Percentiles rank a stretch among this genome's conserved stretches.
These are phyloP conservation scores for Paecilomyces fulvus DNA, from an alignment of 2,329 filamentous ascomycete genomes.

Conservation along the genomic window DNA sequence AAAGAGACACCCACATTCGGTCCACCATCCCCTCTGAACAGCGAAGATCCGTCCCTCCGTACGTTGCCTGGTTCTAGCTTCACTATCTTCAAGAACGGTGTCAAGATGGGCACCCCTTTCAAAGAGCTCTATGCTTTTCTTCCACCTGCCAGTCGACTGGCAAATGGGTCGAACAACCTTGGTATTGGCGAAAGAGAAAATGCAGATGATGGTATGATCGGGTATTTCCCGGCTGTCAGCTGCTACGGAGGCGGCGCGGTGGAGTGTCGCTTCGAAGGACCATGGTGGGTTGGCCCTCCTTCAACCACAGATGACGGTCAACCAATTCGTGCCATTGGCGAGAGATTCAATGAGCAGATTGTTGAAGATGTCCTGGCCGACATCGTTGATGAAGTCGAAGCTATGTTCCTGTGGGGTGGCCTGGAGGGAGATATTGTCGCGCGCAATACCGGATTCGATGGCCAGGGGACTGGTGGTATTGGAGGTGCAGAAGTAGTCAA, in stretches of 20 bases:
- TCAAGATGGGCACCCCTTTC: slow-evolving; percentile 77
- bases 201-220: slow-evolving; percentile 87
- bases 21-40: slow-evolving; percentile 47
- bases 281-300: slow-evolving; percentile 82
- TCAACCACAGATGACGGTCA: slow-evolving; percentile 39
- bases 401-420: slow-evolving; percentile 54
- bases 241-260: slow-evolving; percentile 86
- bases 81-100: slow-evolving; percentile 87
- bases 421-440: slow-evolving; percentile 25
- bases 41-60: slow-evolving; percentile 69
- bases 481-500: slow-evolving; percentile 25
- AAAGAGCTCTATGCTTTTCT: slow-evolving; percentile 83
- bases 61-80: slow-evolving; percentile 81
- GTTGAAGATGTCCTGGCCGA: slow-evolving; percentile 91
- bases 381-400: slow-evolving; percentile 83
- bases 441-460: slow-evolving; percentile 13
- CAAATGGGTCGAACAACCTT: slow-evolving; percentile 34
- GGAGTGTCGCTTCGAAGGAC: slow-evolving; percentile 86
- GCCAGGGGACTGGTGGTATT: slow-evolving; percentile 16
- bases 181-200: slow-evolving; percentile 67
- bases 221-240: slow-evolving; percentile 90
- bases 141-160: slow-evolving; percentile 65
- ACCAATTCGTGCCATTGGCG: slow-evolving; percentile 53
- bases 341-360: slow-evolving; percentile 86
- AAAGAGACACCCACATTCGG: slow-evolving; percentile 39